Conservation (phyloP, 1,284 basidiomycete species). For the Amylostereum areolatum region DNA sequence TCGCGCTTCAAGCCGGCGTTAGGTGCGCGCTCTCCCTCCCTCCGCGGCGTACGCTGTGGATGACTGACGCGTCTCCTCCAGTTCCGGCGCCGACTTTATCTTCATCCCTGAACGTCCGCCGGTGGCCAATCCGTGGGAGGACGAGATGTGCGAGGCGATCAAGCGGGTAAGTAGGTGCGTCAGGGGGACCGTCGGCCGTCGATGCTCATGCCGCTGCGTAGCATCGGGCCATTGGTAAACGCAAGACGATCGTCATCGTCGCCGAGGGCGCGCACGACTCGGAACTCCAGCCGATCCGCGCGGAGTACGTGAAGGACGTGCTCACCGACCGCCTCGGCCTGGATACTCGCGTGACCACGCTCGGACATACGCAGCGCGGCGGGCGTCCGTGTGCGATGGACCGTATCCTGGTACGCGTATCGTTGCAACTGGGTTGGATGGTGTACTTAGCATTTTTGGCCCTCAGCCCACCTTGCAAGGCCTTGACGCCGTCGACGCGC, state of each 20-base stretch:
- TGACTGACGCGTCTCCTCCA: conserved; percentile 20
- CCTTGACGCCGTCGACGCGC: conserved; percentile 86
- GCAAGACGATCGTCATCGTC: conserved; percentile 97
- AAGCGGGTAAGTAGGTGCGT: conserved; percentile 47
- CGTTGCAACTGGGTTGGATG: conserved; percentile 43
- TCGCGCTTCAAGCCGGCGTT: conserved; percentile 89
- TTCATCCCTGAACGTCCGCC: conserved; percentile 97
- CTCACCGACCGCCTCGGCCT: conserved; percentile 83
- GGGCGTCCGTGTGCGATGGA: conserved; percentile 92
- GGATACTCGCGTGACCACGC: conserved; percentile 96
- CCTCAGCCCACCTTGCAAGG: conserved; percentile 89
- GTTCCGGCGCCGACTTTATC: conserved; percentile 93
- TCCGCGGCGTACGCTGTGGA: background rate
- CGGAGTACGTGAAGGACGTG: conserved; percentile 88
- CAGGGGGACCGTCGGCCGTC: background rate
- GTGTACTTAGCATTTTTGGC: conserved; percentile 9
- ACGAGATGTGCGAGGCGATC: conserved; percentile 88
- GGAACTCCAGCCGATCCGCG: conserved; percentile 84
- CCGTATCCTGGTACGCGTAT: conserved; percentile 71
- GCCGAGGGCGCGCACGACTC: conserved; percentile 93
- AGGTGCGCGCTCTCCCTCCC: conserved; percentile 43
- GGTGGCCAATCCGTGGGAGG: conserved; percentile 75
- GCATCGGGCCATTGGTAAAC: conserved; percentile 91
- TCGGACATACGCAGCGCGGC: conserved; percentile 96
- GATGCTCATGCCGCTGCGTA: conserved; percentile 23